phyloP scores from a whole-genome alignment of 176 grass and related monocot genomes.

The Ananas comosus region DNA sequence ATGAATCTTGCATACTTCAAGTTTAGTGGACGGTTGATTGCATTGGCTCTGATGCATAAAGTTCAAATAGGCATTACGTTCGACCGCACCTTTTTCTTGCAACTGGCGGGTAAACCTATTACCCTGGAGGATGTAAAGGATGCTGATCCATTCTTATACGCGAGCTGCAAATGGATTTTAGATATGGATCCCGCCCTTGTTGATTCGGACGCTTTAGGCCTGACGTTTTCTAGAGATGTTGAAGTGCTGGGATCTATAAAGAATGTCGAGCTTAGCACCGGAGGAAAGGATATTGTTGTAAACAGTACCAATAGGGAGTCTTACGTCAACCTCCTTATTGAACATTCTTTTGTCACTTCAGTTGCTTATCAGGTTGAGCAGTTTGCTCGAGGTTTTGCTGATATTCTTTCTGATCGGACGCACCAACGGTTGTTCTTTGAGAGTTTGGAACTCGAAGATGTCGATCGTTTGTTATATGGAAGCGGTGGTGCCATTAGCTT shows the following conservation, averaged over 20 bases:
- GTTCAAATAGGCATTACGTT: conserved; percentile 23
- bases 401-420: conserved; percentile 18
- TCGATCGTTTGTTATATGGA: conserved; percentile 15
- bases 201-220: conserved; percentile 19
- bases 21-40: conserved; percentile 24
- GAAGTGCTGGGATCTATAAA: conserved; percentile 3
- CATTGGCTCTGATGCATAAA: conserved; percentile 23
- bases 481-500: conserved; percentile 1
- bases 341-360: conserved; percentile 16
- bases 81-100: conserved; percentile 24
- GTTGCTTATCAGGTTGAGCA: conserved; percentile 14
- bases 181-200: conserved; percentile 14
- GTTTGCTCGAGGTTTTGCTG: conserved; percentile 19
- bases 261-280: conserved; percentile 12
- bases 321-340: conserved; percentile 11
- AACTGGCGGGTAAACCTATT: conserved; percentile 23
- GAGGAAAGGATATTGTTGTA: conserved; percentile 18
- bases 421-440: conserved; percentile 16
- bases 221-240: conserved; percentile 20
- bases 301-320: conserved; percentile 17
- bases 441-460: conserved; percentile 19
- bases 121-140: conserved; percentile 16
- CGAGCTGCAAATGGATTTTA: conserved; percentile 14
- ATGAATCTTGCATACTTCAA: conserved; percentile 15
- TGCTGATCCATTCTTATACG: conserved; percentile 19